Evolutionary conservation across 116 monocot species (phyloP).

Genomic region (Posidonia oceanica): DNA sequence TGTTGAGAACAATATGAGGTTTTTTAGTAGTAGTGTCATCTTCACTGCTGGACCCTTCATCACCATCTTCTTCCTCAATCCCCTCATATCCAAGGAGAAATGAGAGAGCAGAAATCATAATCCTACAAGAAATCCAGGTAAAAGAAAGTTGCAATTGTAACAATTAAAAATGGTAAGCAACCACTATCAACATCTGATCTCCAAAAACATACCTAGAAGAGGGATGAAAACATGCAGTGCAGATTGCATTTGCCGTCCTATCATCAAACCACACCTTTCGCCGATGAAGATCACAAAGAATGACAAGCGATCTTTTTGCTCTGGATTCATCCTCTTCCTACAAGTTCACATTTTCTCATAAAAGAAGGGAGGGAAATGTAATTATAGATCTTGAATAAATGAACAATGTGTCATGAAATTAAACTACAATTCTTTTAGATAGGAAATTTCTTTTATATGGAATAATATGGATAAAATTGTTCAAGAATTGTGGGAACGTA

Average conservation of each 20-base stretch:
- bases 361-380: neutral
- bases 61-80: constrained; percentile 42
- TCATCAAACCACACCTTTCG: constrained; percentile 96
- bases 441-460: no score
- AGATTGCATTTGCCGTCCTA: constrained; percentile 82
- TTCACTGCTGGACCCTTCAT: constrained; percentile 49
- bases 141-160: neutral
- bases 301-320: constrained; percentile 60
- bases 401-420: neutral
- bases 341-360: neutral
- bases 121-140: constrained; percentile 28
- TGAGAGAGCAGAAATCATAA: constrained; percentile 70
- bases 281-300: constrained; percentile 88
- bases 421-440: neutral
- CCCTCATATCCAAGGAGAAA: constrained; percentile 82
- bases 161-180: neutral
- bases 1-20: constrained; percentile 49
- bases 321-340: constrained; percentile 72
- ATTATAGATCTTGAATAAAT: neutral
- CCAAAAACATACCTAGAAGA: constrained; percentile 49
- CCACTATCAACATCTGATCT: neutral
- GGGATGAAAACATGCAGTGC: constrained; percentile 76
- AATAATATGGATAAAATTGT: neutral
- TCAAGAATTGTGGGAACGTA: neutral
- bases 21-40: constrained; percentile 47